phyloP scores from a whole-genome alignment of 768 basidiomycete genomes.

The Auricularia cornea region DNA sequence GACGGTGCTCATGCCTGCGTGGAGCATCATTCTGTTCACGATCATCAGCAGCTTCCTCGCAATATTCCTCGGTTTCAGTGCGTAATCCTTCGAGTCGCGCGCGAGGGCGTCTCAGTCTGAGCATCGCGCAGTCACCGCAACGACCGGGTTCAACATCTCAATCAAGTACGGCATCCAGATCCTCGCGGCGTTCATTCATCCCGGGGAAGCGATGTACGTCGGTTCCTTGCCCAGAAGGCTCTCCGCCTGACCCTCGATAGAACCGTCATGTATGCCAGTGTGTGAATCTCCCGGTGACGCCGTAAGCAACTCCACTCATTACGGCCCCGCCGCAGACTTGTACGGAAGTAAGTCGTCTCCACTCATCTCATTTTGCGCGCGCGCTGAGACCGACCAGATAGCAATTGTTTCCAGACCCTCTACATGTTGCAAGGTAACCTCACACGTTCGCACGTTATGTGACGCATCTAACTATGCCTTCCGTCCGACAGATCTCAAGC shows the following conservation, averaged over 20 bases:
- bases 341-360: neutral
- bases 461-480: too few relatives aligned
- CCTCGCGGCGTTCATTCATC: constrained; percentile 42
- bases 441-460: too few relatives aligned
- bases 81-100: constrained; percentile 13
- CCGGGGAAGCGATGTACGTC: constrained; percentile 47
- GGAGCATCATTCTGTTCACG: constrained; percentile 45
- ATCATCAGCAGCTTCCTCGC: constrained; percentile 19
- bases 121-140: constrained; percentile 28
- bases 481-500: constrained; percentile 45
- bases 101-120: too few relatives aligned
- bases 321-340: too few relatives aligned
- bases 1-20: too few relatives aligned
- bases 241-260: too few relatives aligned
- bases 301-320: too few relatives aligned
- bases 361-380: constrained; percentile 5
- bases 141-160: constrained; percentile 32
- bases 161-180: too few relatives aligned
- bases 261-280: too few relatives aligned
- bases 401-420: constrained; percentile 44
- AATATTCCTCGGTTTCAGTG: constrained; percentile 36
- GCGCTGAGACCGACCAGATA: constrained; percentile 34
- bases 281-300: too few relatives aligned
- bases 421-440: constrained; percentile 45
- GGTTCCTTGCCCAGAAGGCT: too few relatives aligned